phyloP scores from a whole-genome alignment of 1,284 basidiomycete genomes.

The Ceratobasidium sp. region DNA sequence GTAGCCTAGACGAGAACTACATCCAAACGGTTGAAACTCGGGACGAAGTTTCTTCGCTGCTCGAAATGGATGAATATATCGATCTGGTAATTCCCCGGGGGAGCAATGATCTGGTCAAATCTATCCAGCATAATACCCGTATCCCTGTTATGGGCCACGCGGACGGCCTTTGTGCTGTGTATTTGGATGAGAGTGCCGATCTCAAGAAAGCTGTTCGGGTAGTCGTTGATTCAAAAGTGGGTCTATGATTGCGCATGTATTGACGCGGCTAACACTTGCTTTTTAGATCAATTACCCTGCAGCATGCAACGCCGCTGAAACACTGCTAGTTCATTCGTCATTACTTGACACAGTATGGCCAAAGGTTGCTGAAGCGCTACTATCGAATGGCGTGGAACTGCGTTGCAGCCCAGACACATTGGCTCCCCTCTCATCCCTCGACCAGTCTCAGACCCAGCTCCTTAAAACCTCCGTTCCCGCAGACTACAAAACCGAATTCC shows the following conservation, averaged over 20 bases:
- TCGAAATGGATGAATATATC: conserved; percentile 90
- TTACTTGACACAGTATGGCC: conserved; percentile 82
- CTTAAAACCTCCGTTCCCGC: conserved; percentile 63
- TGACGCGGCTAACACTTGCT: neutral
- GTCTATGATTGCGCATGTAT: conserved; percentile 45
- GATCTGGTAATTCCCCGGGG: conserved; percentile 98
- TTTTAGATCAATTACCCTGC: conserved; percentile 92
- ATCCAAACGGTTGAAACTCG: conserved; percentile 94
- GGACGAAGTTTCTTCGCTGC: conserved; percentile 88
- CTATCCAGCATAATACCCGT: conserved; percentile 88
- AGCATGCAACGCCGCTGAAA: conserved; percentile 95
- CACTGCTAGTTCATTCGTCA: conserved; percentile 83
- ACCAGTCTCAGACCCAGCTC: conserved; percentile 54
- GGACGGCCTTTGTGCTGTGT: conserved; percentile 92
- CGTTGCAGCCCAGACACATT: conserved; percentile 80
- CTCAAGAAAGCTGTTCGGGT: conserved; percentile 81
- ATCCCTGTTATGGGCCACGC: conserved; percentile 99
- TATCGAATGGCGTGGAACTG: conserved; percentile 76
- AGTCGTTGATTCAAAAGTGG: conserved; percentile 91
- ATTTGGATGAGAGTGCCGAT: conserved; percentile 86
- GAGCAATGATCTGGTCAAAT: conserved; percentile 88
- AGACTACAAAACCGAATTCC: conserved; percentile 89
- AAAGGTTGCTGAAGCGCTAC: conserved; percentile 76
- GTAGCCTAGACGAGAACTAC: conserved; percentile 79
- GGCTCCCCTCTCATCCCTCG: conserved; percentile 54